phyloP scores from a whole-genome alignment of 2,329 filamentous ascomycete genomes.

The Ceratocystis cacaofunesta region DNA sequence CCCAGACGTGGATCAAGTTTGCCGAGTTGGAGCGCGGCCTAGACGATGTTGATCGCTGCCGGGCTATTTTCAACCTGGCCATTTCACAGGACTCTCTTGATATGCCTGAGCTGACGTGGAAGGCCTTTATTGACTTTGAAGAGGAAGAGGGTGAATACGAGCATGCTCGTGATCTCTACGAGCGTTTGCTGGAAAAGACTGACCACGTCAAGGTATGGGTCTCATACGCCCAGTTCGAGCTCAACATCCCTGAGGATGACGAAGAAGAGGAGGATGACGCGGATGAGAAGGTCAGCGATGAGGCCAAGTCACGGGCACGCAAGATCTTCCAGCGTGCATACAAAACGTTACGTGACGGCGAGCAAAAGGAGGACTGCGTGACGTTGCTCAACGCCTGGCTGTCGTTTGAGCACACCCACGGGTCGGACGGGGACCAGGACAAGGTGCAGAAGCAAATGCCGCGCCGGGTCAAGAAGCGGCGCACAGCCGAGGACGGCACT shows the following conservation, averaged over 20 bases:
- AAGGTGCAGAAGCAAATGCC: slow-evolving; percentile 90
- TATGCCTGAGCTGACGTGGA: slow-evolving; percentile 97
- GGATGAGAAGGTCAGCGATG: slow-evolving; percentile 59
- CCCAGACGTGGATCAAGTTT: slow-evolving; percentile 91
- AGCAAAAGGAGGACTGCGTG: slow-evolving; percentile 88
- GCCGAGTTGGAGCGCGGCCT: slow-evolving; percentile 83
- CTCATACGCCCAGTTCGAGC: slow-evolving; percentile 95
- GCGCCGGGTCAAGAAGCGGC: slow-evolving; percentile 76
- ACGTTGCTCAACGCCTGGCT: slow-evolving; percentile 84
- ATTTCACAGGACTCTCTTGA: slow-evolving; percentile 71
- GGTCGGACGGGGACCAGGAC: slow-evolving; percentile 57
- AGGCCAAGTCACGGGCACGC: slow-evolving; percentile 69
- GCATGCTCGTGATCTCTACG: slow-evolving; percentile 66
- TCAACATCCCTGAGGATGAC: slow-evolving; percentile 71
- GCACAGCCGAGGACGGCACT: slow-evolving; percentile 78
- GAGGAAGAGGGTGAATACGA: slow-evolving; percentile 90
- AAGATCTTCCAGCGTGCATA: slow-evolving; percentile 75
- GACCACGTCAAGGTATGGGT: slow-evolving; percentile 99
- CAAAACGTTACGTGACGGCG: slow-evolving; percentile 73
- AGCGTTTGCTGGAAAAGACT: slow-evolving; percentile 84
- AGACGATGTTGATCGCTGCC: slow-evolving; percentile 73
- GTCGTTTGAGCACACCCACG: slow-evolving; percentile 78
- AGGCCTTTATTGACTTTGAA: slow-evolving; percentile 96
- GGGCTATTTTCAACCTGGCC: slow-evolving; percentile 85
- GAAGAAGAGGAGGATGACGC: slow-evolving; percentile 44